Base-by-base conservation (phyloP, 2,329 filamentous ascomycete species). In the Ophiostoma populinum region DNA sequence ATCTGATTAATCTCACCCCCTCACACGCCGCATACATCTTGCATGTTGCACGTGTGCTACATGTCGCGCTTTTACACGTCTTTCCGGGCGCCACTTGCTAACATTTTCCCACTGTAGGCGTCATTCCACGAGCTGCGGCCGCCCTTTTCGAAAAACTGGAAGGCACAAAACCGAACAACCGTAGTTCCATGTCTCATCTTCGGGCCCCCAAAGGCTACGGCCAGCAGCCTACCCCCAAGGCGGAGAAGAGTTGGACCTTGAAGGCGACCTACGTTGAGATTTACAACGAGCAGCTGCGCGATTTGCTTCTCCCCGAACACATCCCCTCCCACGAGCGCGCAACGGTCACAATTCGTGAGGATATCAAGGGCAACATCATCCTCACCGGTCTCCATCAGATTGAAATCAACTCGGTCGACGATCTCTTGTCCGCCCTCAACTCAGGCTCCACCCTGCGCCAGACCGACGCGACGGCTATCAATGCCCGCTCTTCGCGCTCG, bases 221-320 rank as follows among this genome's bases (percentile, higher is more conserved):
- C 3, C 66, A 71, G 39, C 51, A 19, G 16, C 5, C 58, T 2
- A 35, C 57, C 18, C 48, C 59, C 3, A 65, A 63, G 42, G 55
- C 50, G 4, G 80, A 90, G 32, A 85, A 79, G 54, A 80, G 67
- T 42, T 98, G 90, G 90, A 78, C 82, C 35, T 62, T 98, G 48
- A 92, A 80, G 54, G 90, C 87, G 9, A 94, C 86, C 1, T 94
- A 94, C 51, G 81, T 94, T 43, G 71, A 95, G 63, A 98, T 98
- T 44, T 98, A 98, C 61, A 95, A 98, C 51, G 90, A 98, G 56
- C 80, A 92, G 50, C 64, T 95, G 20, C 76, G 90, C 47, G 90
- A 98, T 62, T 65, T 98, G 12, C 65, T 98, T 24, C 59, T 93
- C 5, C 73, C 83, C 1, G 87, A 94, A 30, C 57, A 73, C 30